These are phyloP conservation scores for Coemansia sp. DNA, from an alignment of 192 early-diverging fungal species.

Conservation along the genomic window DNA sequence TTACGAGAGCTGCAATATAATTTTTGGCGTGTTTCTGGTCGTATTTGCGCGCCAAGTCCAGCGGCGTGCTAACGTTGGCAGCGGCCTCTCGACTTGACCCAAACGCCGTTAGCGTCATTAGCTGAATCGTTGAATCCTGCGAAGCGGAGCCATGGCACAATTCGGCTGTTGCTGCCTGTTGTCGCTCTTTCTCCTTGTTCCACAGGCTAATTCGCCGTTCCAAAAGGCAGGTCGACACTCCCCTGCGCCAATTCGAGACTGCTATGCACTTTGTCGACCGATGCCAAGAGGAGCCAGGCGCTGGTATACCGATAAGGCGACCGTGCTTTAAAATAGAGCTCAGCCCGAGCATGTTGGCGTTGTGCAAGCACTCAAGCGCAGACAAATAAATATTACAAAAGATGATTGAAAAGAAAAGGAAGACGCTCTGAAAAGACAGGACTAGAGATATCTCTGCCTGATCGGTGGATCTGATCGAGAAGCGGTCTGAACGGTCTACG, in stretches of 20 bases:
- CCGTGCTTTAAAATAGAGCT: constrained; percentile 4
- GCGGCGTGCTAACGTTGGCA: constrained; percentile 38
- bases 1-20: constrained; percentile 54
- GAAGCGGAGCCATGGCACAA: background rate
- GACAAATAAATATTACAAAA: constrained; percentile 5
- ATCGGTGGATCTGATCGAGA: constrained; percentile 1
- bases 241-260: background rate
- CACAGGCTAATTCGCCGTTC: constrained; percentile 25
- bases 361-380: background rate
- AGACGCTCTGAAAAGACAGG: background rate
- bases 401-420: background rate
- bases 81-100: background rate
- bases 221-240: constrained; percentile 16
- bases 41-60: constrained; percentile 58
- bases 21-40: constrained; percentile 53
- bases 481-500: background rate
- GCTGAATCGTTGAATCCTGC: background rate
- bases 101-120: background rate
- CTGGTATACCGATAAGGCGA: background rate
- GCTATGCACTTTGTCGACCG: background rate
- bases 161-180: background rate
- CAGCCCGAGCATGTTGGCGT: background rate
- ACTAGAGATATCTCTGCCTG: background rate
- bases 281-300: background rate
- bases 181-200: constrained; percentile 25